Base-by-base conservation (phyloP, 2,329 filamentous ascomycete genomes). In the Cadophora luteo-olivacea region DNA sequence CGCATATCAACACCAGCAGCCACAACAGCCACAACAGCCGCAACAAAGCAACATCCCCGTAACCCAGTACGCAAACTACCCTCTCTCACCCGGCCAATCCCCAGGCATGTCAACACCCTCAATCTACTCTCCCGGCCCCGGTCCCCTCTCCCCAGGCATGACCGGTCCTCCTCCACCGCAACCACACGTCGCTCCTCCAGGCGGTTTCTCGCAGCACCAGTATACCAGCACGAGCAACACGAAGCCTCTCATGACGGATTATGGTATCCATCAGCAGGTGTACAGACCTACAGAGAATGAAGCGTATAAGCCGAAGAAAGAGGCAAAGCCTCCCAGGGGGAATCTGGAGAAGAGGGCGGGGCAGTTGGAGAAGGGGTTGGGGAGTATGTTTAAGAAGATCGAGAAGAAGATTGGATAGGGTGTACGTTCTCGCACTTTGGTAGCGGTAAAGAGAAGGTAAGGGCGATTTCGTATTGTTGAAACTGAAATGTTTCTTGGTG, bases 341-440 rank as follows among this genome's bases (percentile, higher is more conserved):
- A 87, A 84, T 76, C 79, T 93, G 36, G 91, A 92, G 74, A 86
- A 89, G 77, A 85, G 87, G 69, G 87, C 90, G 0, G 88, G 87
- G 33, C 84, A 87, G 74, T 74, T 93, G 41, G 91, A 94, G 81
- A 89, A 88, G 78, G 89, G 90, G 0, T 86, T 93, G 4, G 86
- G 87, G 33, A 88, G 89, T 7, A 90, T 93, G 83, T 79, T 94
- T 72, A 93, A 91, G 85, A 92, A 90, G 81, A 85, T 94, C 79
- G 91, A 94, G 82, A 93, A 92, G 87, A 91, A 75, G 70, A 75
- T 76, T 71, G 77, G 77, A 12, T 78, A 72, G 68, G 12, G 36
- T 2, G 14, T 32, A 51, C 12, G 25, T 14, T 25, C 14, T 64
- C 4, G 29, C 22, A 24, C 29, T 52, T 8, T 19, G 16, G 55